Percentiles rank a stretch among this genome's conserved stretches.
These are phyloP conservation scores for Arxiozyma slooffiae DNA, from an alignment of 1,139 yeast genomes.

Conservation along the genomic window DNA sequence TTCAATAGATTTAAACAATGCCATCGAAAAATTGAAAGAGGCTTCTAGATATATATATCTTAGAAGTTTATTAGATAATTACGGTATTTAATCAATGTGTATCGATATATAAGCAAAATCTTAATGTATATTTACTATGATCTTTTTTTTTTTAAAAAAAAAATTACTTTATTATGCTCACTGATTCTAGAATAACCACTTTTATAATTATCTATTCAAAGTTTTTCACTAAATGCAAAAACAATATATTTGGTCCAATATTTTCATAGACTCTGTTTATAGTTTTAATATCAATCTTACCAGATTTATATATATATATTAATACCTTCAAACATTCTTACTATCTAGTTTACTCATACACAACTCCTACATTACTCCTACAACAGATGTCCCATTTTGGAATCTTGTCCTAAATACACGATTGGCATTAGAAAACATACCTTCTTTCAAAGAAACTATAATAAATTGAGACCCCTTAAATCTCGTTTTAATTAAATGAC, in stretches of 20 bases:
- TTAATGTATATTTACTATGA: background rate
- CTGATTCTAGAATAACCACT: background rate
- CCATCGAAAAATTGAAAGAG: constrained; percentile 89
- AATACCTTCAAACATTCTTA: background rate
- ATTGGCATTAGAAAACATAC: constrained; percentile 96
- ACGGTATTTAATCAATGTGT: background rate
- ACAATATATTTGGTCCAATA: too few relatives aligned
- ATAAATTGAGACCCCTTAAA: constrained; percentile 94
- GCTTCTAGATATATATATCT: constrained; percentile 80
- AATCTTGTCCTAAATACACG: constrained; percentile 86
- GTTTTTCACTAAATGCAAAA: background rate
- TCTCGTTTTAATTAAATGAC: constrained; percentile 87
- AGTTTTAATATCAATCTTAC: background rate
- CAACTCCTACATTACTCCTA: constrained; percentile 28
- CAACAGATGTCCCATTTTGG: constrained; percentile 95
- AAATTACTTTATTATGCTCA: background rate
- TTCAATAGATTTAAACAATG: constrained; percentile 62
- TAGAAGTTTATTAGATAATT: constrained; percentile 67
- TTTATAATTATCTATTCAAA: too few relatives aligned
- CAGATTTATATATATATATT: background rate
- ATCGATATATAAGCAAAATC: background rate
- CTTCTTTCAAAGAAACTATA: constrained; percentile 92
- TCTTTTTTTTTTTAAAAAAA: background rate
- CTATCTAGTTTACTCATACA: background rate
- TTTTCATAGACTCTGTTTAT: too few relatives aligned